Conservation (phyloP, 371 early-diverging fungal species). For the Umbelopsis sp. region DNA sequence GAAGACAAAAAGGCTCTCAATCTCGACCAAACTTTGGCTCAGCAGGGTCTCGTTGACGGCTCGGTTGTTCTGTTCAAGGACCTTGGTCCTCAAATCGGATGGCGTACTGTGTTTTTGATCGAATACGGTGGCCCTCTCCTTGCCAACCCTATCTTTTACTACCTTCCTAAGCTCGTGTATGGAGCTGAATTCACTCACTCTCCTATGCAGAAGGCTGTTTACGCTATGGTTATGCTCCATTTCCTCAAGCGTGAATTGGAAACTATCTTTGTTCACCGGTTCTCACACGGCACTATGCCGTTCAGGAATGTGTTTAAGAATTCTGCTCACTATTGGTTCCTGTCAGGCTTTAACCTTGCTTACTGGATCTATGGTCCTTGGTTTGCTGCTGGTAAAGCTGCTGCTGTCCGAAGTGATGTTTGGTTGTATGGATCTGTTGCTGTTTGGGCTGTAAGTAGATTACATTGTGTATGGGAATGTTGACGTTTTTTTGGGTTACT, state of each 20-base stretch:
- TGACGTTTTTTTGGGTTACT: background rate
- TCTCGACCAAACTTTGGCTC: constrained; percentile 58
- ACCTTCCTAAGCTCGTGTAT: constrained; percentile 68
- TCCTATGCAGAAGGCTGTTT: constrained; percentile 68
- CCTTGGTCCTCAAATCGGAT: constrained; percentile 94
- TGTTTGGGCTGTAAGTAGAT: constrained; percentile 66
- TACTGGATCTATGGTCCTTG: constrained; percentile 85
- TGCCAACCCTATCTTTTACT: constrained; percentile 88
- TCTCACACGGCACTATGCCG: constrained; percentile 96
- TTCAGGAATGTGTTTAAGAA: constrained; percentile 92
- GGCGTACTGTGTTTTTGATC: constrained; percentile 93
- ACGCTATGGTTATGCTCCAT: constrained; percentile 77
- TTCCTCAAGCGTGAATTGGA: constrained; percentile 94
- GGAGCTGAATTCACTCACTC: constrained; percentile 67
- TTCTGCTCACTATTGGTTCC: constrained; percentile 91
- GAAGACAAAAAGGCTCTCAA: constrained; percentile 59
- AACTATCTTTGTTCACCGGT: constrained; percentile 93
- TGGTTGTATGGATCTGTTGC: constrained; percentile 62
- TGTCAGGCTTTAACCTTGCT: constrained; percentile 87
- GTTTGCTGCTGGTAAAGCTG: constrained; percentile 56
- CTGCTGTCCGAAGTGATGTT: constrained; percentile 57
- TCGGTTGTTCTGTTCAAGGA: constrained; percentile 81
- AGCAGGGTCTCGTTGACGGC: constrained; percentile 65
- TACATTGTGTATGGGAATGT: background rate
- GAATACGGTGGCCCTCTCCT: constrained; percentile 93